Conservation (phyloP, 179 eudicot genomes). For the Monotropa hypopitys region DNA sequence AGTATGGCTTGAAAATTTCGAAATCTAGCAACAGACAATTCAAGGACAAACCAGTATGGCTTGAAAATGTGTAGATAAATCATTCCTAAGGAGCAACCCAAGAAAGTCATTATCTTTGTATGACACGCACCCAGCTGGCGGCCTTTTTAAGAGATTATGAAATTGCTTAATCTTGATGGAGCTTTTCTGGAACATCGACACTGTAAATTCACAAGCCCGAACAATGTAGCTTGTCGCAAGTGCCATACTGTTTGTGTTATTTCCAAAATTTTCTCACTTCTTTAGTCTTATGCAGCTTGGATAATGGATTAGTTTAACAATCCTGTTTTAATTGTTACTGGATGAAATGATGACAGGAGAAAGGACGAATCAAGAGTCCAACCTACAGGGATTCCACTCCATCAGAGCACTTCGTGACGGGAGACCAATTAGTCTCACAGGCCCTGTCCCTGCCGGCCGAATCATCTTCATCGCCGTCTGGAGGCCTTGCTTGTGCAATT, state of each 20-base stretch:
- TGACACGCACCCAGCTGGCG: neutral
- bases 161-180: neutral
- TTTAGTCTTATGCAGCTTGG: neutral
- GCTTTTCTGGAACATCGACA: neutral
- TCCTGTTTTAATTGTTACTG: neutral
- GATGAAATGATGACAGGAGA: conserved; percentile 35
- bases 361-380: conserved; percentile 29
- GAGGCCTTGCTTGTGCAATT: conserved; percentile 91
- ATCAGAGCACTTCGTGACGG: conserved; percentile 29
- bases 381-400: conserved; percentile 20
- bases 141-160: neutral
- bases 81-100: neutral
- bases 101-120: neutral
- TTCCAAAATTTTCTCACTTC: neutral
- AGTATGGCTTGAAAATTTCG: no score
- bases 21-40: neutral
- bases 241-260: neutral
- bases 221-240: neutral
- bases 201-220: neutral
- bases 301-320: neutral
- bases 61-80: neutral
- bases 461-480: conserved; percentile 74
- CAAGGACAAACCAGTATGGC: no score
- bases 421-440: conserved; percentile 25
- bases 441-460: conserved; percentile 23